phyloP scores from a whole-genome alignment of 345 rosid species.

The Hibiscus mutabilis region DNA sequence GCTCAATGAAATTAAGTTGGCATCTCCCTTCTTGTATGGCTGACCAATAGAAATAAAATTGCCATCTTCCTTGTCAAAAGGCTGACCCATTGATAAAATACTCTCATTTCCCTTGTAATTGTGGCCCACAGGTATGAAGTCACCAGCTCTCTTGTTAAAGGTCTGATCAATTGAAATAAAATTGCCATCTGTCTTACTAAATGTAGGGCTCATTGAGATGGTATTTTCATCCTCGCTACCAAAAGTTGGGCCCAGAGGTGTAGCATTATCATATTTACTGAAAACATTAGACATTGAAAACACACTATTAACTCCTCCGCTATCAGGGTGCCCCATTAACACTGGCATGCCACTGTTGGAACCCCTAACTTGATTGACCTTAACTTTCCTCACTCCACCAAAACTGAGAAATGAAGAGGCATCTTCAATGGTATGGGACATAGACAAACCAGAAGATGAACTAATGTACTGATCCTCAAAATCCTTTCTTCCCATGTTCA shows the following conservation, averaged over 20 bases:
- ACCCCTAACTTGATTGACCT: conserved; percentile 45
- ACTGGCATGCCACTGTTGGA: conserved; percentile 26
- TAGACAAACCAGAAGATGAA: conserved; percentile 31
- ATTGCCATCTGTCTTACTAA: conserved; percentile 17
- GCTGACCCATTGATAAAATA: conserved; percentile 28
- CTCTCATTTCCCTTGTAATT: conserved; percentile 25
- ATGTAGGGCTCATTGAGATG: conserved; percentile 20
- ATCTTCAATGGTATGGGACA: conserved; percentile 36
- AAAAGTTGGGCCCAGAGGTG: conserved; percentile 22
- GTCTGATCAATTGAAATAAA: conserved; percentile 25
- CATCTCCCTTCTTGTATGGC: conserved; percentile 30
- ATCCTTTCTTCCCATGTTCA: conserved; percentile 33
- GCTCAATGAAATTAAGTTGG: conserved; percentile 28
- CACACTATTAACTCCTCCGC: conserved; percentile 17
- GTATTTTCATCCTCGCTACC: conserved; percentile 17
- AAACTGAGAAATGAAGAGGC: conserved; percentile 30
- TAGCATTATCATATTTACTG: conserved; percentile 17
- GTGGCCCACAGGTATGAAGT: conserved; percentile 29
- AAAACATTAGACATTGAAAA: conserved; percentile 23
- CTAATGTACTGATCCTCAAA: conserved; percentile 31
- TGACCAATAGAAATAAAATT: conserved; percentile 32
- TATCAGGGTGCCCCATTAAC: conserved; percentile 24
- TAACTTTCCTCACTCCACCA: conserved; percentile 49
- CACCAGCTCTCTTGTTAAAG: conserved; percentile 24
- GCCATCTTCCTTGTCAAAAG: conserved; percentile 29